Conservation (phyloP, 2,329 filamentous ascomycete genomes). For the Claviceps maximensis region DNA sequence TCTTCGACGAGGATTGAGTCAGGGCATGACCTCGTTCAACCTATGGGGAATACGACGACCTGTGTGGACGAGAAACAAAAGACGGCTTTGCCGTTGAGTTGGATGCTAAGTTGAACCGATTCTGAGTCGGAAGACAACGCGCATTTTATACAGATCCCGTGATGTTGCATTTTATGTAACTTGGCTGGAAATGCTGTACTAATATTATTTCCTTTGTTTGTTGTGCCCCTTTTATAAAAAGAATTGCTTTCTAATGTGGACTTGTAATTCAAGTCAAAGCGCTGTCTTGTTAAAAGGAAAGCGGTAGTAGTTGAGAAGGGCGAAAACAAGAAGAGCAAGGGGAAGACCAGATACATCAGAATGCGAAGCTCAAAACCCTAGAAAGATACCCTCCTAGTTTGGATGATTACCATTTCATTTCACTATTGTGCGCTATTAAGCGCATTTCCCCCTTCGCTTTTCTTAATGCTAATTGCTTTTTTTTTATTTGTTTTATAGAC, state of each 20-base stretch:
- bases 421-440: neutral
- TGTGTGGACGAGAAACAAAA: neutral
- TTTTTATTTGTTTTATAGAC: neutral
- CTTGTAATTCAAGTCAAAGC: neutral
- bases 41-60: neutral
- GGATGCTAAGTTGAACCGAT: neutral
- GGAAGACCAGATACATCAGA: constrained; percentile 11
- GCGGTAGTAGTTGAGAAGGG: neutral
- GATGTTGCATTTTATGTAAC: neutral
- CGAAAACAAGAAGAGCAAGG: neutral
- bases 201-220: constrained; percentile 3
- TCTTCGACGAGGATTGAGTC: constrained; percentile 37
- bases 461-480: constrained; percentile 1
- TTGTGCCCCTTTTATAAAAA: neutral
- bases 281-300: neutral
- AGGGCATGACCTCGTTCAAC: neutral
- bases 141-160: neutral
- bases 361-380: constrained; percentile 18
- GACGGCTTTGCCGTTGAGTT: neutral
- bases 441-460: constrained; percentile 2
- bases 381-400: constrained; percentile 28
- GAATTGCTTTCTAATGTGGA: constrained; percentile 1
- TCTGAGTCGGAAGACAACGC: neutral
- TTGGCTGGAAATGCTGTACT: neutral
- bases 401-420: constrained; percentile 10